A percentile compares a stretch with the other conserved stretches of the same genome.
These are phyloP conservation scores for Poterioochromonas sp. DNA, from an alignment of 352 stramenopile genomes.

Conservation along the genomic window DNA sequence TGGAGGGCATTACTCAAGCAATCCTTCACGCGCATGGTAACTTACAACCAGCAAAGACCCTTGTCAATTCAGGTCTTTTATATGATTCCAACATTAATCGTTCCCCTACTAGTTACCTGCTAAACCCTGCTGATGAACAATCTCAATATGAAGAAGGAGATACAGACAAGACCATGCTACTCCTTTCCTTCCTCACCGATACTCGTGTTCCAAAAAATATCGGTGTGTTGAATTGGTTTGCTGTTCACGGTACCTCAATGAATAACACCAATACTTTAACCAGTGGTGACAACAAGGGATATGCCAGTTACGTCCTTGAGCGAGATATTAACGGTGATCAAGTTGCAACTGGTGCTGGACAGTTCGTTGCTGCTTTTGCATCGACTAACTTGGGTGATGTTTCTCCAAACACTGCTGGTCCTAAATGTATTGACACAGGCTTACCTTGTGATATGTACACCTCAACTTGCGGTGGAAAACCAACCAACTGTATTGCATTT, in stretches of 20 bases:
- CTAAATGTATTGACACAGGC: slow-evolving; percentile 49
- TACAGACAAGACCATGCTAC: slow-evolving; percentile 82
- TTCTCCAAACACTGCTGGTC: slow-evolving; percentile 68
- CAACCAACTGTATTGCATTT: slow-evolving; percentile 15
- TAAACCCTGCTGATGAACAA: slow-evolving; percentile 69
- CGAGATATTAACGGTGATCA: slow-evolving; percentile 64
- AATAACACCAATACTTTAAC: slow-evolving; percentile 83
- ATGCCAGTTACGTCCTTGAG: slow-evolving; percentile 74
- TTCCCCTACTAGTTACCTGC: slow-evolving; percentile 68
- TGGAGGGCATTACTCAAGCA: slow-evolving; percentile 69
- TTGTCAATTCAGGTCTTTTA: slow-evolving; percentile 56
- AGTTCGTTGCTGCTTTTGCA: slow-evolving; percentile 80
- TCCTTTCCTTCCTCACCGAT: slow-evolving; percentile 72
- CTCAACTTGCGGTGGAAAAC: slow-evolving; percentile 47
- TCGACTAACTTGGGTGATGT: slow-evolving; percentile 85
- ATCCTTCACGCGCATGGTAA: slow-evolving; percentile 65
- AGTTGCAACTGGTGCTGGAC: slow-evolving; percentile 61
- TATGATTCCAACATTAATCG: slow-evolving; percentile 71
- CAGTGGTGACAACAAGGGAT: slow-evolving; percentile 83
- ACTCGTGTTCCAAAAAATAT: slow-evolving; percentile 56
- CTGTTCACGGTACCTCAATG: slow-evolving; percentile 81
- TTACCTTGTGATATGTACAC: slow-evolving; percentile 47
- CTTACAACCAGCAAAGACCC: slow-evolving; percentile 56
- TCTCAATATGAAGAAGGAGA: slow-evolving; percentile 58
- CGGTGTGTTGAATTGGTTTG: slow-evolving; percentile 86